phyloP scores from a whole-genome alignment of 352 stramenopile genomes.

The Pythium grandisporangium region DNA sequence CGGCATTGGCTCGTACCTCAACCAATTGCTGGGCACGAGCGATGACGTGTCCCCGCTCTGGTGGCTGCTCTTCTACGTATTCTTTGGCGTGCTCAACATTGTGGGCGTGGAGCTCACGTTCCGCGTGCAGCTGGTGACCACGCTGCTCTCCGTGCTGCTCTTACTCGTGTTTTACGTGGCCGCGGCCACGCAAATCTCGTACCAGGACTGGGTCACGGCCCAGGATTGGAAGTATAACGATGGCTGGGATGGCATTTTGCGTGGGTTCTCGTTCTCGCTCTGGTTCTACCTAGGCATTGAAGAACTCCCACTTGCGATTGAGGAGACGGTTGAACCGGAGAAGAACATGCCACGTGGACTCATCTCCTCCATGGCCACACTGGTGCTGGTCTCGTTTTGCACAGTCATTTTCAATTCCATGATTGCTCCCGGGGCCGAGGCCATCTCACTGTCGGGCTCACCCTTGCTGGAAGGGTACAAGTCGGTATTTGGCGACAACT shows the following conservation, averaged over 20 bases:
- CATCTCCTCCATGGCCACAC: slow-evolving; percentile 38
- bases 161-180: slow-evolving; percentile 52
- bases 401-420: slow-evolving; percentile 52
- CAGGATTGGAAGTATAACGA: slow-evolving; percentile 43
- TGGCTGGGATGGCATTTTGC: slow-evolving; percentile 26
- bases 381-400: slow-evolving; percentile 37
- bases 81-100: slow-evolving; percentile 61
- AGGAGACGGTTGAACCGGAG: slow-evolving; percentile 62
- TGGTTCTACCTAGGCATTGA: slow-evolving; percentile 78
- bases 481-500: slow-evolving; percentile 58
- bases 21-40: slow-evolving; percentile 31
- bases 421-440: slow-evolving; percentile 32
- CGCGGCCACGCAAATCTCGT: slow-evolving; percentile 36
- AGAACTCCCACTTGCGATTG: slow-evolving; percentile 55
- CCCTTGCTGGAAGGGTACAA: slow-evolving; percentile 59
- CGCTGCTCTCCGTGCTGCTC: slow-evolving; percentile 33
- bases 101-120: slow-evolving; percentile 48
- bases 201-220: slow-evolving; percentile 36
- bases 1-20: slow-evolving; percentile 52
- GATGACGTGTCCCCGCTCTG: slow-evolving; percentile 30
- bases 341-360: slow-evolving; percentile 62
- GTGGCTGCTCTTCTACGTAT: slow-evolving; percentile 40
- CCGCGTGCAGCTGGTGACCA: slow-evolving; percentile 46
- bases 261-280: slow-evolving; percentile 47
- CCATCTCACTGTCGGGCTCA: slow-evolving; percentile 23